Evolutionary conservation across 2,329 filamentous ascomycete species (phyloP), one percentile per base, ranked within the genome.

Genomic region (Diaporthe ampelina): DNA sequence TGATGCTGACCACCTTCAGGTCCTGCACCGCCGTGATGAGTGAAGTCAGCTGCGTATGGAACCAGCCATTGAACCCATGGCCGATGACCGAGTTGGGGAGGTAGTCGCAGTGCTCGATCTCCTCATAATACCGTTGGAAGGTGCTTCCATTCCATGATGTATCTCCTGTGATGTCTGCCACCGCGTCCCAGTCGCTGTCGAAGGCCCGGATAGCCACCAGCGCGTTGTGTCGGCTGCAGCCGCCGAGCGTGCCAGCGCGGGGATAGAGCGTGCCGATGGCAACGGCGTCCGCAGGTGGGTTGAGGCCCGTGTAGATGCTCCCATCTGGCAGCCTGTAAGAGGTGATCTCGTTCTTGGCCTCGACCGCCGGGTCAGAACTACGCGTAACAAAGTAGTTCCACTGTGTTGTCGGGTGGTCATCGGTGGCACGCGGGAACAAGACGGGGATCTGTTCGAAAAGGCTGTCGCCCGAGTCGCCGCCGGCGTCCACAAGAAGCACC

Each of bases 321-420:
- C 89, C 89, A 61, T 87, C 81, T 0, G 86, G 83, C 0, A 88
- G 88, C 11, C 85, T 79, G 79, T 91, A 92, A 1, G 88, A 87
- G 61, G 89, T 88, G 84, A 93, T 92, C 77, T 83, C 88, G 79
- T 93, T 90, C 69, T 85, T 83, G 29, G 86, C 84, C 76, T 91
- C 88, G 50, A 87, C 84, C 29, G 81, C 80, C 58, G 89, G 82
- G 75, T 92, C 86, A 11, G 85, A 83, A 78, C 91, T 92, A 80
- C 92, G 91, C 59, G 86, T 86, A n/a, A 91, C 89, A 76, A 88
- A 93, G 81, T 89, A 92, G 80, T 91, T 88, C 91, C 91, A 93
- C 59, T 85, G 83, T 77, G 91, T 85, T 24, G 86, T 84, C 32
- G 84, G 84, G 75, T 91, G 88, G 7, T 75, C 71, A 78, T 92